Evolutionary conservation across 176 grass and related monocot species (phyloP), one percentile per base, ranked within the genome.

Genomic region (Musa itinerans): DNA sequence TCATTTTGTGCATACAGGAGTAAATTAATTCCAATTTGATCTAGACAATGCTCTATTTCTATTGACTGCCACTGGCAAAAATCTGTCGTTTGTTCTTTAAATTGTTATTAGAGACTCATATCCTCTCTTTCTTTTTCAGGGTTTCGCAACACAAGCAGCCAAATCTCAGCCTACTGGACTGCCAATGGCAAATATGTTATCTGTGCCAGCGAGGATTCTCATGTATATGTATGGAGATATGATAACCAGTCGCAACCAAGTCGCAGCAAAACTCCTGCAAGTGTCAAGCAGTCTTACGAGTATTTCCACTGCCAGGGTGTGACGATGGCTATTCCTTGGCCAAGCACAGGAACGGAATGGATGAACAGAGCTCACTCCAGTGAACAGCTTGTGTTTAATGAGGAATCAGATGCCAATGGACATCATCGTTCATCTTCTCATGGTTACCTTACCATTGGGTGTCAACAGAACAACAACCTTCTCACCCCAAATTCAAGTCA

Each of bases 81-180:
- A 70, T 62, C 59, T 15, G 0, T n/a, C 29, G 5, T 29, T 74
- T 52, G 76, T 29, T 68, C 24, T 27, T 8, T 78, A 53, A 48
- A 11, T 59, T 26, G 10, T 52, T 81, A 50, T 53, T 20, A 53
- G 10, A 43, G 52, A 11, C 75, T 65, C 55, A 65, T 65, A 69
- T 23, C 43, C 22, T 70, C 1, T 4, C n/a, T 73, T 55, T 54
- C 2, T 73, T 54, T 53, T 11, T 55, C 71, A 73, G 71, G 71
- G 9, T 73, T 73, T 72, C 95, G 91, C 25, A 99, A 99, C 63
- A 99, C 88, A 52, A 86, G 77, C 52, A 73, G 71, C 71, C 71
- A 73, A 73, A 73, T 73, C 52, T 73, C 71, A 73, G 71, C 71
- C 12, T 73, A 55, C 71, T 73, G 50, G 52, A 54, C 52, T 26